Base-by-base conservation (phyloP, 768 basidiomycete species). In the Mycena chlorophos region DNA sequence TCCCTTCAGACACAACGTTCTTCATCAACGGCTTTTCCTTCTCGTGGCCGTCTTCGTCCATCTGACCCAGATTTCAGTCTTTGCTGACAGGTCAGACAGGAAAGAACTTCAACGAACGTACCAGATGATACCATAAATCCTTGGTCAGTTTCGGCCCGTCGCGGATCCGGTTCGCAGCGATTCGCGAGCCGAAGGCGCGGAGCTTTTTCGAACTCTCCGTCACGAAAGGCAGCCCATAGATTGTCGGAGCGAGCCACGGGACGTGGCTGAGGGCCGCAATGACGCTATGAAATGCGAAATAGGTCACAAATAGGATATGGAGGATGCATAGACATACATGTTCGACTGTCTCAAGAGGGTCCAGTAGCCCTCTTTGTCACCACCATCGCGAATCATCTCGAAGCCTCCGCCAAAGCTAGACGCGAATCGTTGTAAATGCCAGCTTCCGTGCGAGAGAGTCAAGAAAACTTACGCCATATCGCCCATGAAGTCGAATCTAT, bases 81-180 rank as follows among this genome's bases (percentile, higher is more conserved):
- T 13, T 37, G 16, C 20, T 5, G 3, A 40, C 19, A 8, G 42
- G n/a, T n/a, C n/a, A n/a, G n/a, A n/a, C n/a, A n/a, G 29, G 13
- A 48, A 31, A 6, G 4, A 37, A 51, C 17, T 28, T 39, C 20
- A 13, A 31, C 10, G 40, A 2, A 58, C 64, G 38, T 28, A 76
- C 78, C 49, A 79, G 64, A 55, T 80, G 69, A 51, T 79, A 75
- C 55, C 78, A 80, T 0, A 79, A 55, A 52, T 78, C 76, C 55
- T 71, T 73, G 27, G 59, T 63, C 1, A 65, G 12, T 37, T 37
- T 37, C 34, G 34, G 34, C 12, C 34, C 34, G 10, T 10, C 34
- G n/a, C 12, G 12, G 34, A 37, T 37, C 10, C 34, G 34, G n/a
- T 10, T n/a, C n/a, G 10, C n/a, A 37, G 34, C n/a, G 12, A 10